Percentiles rank a stretch among this genome's conserved stretches.
phyloP scores from a whole-genome alignment of 164 flowering plant species.

The Vitis riparia region DNA sequence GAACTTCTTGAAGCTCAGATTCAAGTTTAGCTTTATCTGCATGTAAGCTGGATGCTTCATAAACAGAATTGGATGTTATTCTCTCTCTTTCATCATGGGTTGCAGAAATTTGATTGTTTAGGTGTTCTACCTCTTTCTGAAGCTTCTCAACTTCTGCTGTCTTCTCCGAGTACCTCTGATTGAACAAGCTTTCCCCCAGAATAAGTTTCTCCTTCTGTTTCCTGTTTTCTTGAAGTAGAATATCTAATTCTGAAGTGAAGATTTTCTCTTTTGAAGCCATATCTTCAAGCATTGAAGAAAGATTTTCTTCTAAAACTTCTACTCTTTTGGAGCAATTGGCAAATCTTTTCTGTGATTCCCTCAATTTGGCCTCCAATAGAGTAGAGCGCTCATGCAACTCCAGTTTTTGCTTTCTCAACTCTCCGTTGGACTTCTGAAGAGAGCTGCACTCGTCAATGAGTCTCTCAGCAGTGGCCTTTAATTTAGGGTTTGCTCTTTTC shows the following conservation, averaged over 20 bases:
- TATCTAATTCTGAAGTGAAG: constrained; percentile 48
- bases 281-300: constrained; percentile 42
- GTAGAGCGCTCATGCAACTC: constrained; percentile 50
- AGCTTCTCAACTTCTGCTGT: constrained; percentile 53
- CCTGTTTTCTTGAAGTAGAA: constrained; percentile 46
- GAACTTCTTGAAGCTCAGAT: constrained; percentile 43
- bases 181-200: constrained; percentile 38
- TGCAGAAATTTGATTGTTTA: constrained; percentile 44
- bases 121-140: constrained; percentile 51
- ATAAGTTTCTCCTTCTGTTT: constrained; percentile 45
- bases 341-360: constrained; percentile 34
- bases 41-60: constrained; percentile 47
- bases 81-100: constrained; percentile 48
- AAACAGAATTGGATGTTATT: constrained; percentile 45
- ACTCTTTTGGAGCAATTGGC: constrained; percentile 40
- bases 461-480: constrained; percentile 48
- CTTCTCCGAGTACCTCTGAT: constrained; percentile 47
- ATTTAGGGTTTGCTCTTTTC: constrained; percentile 43
- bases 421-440: constrained; percentile 51
- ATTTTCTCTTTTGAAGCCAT: constrained; percentile 48
- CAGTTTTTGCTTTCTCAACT: constrained; percentile 45
- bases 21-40: constrained; percentile 54
- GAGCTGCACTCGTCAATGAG: constrained; percentile 46
- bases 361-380: constrained; percentile 48
- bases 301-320: constrained; percentile 47